These are phyloP conservation scores for Magnolia kwangsiensis DNA, from an alignment of 164 flowering plant genomes.

Conservation along the genomic window DNA sequence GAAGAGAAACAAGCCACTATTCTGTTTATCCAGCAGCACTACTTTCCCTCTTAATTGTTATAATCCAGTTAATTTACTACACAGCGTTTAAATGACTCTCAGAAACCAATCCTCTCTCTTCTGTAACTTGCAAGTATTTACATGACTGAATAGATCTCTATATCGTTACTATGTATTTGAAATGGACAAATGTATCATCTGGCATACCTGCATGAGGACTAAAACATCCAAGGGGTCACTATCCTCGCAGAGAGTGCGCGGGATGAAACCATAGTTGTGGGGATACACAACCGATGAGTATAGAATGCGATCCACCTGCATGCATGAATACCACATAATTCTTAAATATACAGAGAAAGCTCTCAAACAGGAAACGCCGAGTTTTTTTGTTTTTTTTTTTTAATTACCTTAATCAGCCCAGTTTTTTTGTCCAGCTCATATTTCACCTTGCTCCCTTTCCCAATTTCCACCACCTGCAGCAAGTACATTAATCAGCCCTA, in stretches of 20 bases:
- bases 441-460: constrained; percentile 92
- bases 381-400: background rate
- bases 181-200: constrained; percentile 1
- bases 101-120: too few relatives aligned
- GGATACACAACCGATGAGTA: constrained; percentile 95
- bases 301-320: constrained; percentile 83
- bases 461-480: constrained; percentile 81
- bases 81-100: too few relatives aligned
- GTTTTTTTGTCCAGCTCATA: constrained; percentile 93
- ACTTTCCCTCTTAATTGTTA: too few relatives aligned
- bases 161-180: background rate
- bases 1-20: too few relatives aligned
- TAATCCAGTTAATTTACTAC: too few relatives aligned
- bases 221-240: constrained; percentile 87
- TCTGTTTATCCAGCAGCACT: too few relatives aligned
- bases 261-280: constrained; percentile 94
- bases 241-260: constrained; percentile 90
- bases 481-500: background rate
- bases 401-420: constrained; percentile 79
- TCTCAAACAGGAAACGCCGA: background rate
- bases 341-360: background rate
- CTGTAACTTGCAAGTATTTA: background rate
- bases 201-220: constrained; percentile 78
- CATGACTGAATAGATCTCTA: background rate
- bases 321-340: constrained; percentile 2